A percentile compares a stretch with the other conserved stretches of the same genome.
Evolutionary conservation across 2,329 filamentous ascomycete genomes (phyloP).

Genomic region (Sarocladium oryzae): DNA sequence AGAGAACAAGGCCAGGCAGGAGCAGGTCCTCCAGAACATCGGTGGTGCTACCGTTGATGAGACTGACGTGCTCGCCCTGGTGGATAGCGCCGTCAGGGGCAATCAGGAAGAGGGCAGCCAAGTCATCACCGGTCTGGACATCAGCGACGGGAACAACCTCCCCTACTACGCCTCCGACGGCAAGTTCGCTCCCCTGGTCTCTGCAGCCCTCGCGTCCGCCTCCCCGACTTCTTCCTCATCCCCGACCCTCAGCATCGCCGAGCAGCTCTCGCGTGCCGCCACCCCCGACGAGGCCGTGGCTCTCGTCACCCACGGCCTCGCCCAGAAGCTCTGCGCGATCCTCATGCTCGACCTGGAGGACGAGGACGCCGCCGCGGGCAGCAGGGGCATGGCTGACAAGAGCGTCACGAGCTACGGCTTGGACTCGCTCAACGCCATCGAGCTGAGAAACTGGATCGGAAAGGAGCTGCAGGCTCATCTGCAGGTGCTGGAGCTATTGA

Average conservation of each 20-base stretch:
- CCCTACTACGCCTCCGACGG: conserved; percentile 50
- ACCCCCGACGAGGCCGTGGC: conserved; percentile 17
- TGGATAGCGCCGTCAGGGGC: conserved; percentile 44
- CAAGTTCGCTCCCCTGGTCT: conserved; percentile 45
- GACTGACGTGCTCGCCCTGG: conserved; percentile 47
- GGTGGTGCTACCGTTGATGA: conserved; percentile 42
- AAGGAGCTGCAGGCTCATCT: conserved; percentile 36
- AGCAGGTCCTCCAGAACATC: conserved; percentile 42
- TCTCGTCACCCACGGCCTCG: conserved; percentile 19
- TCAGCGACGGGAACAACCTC: conserved; percentile 33
- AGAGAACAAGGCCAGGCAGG: conserved; percentile 35
- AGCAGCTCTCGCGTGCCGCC: conserved; percentile 13
- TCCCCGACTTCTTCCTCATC: conserved; percentile 9
- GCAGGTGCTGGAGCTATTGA: conserved; percentile 25
- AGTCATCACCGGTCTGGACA: conserved; percentile 47
- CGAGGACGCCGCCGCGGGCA: conserved; percentile 37
- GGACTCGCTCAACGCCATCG: conserved; percentile 19
- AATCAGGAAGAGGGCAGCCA: conserved; percentile 36
- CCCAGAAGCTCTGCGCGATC: conserved; percentile 37
- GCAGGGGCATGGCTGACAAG: conserved; percentile 40
- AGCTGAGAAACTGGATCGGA: conserved; percentile 11
- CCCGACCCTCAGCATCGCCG: conserved; percentile 13
- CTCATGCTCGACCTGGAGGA: conserved; percentile 17
- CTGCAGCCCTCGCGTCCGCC: conserved; percentile 25
- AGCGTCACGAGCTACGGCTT: conserved; percentile 14